Evolutionary conservation across 1,139 yeast genomes (phyloP), one percentile per base, ranked within the genome.

Genomic region (Nakaseomyces delphensis): DNA sequence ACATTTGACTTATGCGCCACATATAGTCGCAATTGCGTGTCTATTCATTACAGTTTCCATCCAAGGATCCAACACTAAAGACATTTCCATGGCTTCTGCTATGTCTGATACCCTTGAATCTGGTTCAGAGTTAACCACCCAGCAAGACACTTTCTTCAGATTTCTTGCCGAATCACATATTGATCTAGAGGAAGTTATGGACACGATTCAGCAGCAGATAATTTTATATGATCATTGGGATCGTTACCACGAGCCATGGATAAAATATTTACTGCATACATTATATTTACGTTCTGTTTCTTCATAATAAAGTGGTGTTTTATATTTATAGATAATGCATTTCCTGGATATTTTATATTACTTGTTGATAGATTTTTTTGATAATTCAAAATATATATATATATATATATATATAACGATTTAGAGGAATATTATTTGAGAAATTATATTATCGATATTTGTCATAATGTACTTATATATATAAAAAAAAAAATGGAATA

Each of bases 151-250:
- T 3, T 76, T 85, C 52, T 78, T 82, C 58, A 66, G 70, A 28
- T 85, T 83, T 54, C 62, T 85, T 49, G 87, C 85, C 9, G 74
- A 74, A 43, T 80, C 91, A 13, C 89, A 84, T 50, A 74, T 87
- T 10, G 83, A 86, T 56, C 62, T 86, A 31, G 83, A 78, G 47
- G 82, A 82, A 55, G 78, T 85, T 4, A 77, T 82, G 39, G 93
- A 83, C 49, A 79, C 86, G 6, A 77, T 85, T 38, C 96, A 87
- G 57, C 95, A 86, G 52, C 67, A 86, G 59, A 70, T 87, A 40
- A 77, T 83, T 6, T 64, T 87, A 2, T 87, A 87, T 59, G 89
- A 83, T 40, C 71, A 77, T 10, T 87, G 96, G 96, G 89, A 83
- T 51, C 62, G 77, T 20, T 87, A 83, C 56, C 87, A 83, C 55